Base-by-base conservation (phyloP, 2,329 filamentous ascomycete species). In the Rhynchosporium secalis region DNA sequence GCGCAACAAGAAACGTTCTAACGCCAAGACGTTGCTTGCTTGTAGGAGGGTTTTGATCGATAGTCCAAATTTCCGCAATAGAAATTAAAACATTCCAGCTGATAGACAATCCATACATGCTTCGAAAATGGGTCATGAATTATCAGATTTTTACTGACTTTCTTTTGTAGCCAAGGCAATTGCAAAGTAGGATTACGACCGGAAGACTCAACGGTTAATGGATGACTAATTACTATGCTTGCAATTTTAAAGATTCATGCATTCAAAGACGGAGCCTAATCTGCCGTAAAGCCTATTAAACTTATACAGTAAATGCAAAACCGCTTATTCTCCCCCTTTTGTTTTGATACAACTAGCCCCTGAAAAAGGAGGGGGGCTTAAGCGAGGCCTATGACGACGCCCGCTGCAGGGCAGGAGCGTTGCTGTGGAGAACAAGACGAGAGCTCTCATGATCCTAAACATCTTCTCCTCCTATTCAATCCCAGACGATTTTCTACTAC, bases 301-400 rank as follows among this genome's bases (percentile, higher is more conserved):
- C 13, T 28, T 9, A 28, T 29, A 10, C 6, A 12, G 10, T 4
- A 10, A 31, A 29, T 9, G 6, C 46, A 29, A 12, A n/a, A 46
- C 3, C 43, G 4, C 13, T 5, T 9, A 2, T 33, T 46, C 20
- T 2, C 4, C 13, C 31, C 3, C 26, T 26, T 46, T 56, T 56
- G 54, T 56, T 45, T 43, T 56, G 41, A 13, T 56, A 45, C 12
- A 5, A 13, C 8, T 9, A 46, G 29, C 41, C 54, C 52, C 13
- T 45, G 38, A 33, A 28, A 31, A 58, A 26, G 20, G 48, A 49
- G 41, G 31, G 56, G 31, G 56, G 31, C 12, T 6, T 58, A 58
- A 48, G 56, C 56, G 56, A 58, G 20, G 33, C 56, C 56, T 58
- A 49, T 48, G 56, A 58, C 56, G 56, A 26, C 28, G 43, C 33